These are phyloP conservation scores for Aspergillus ustus DNA, from an alignment of 2,329 filamentous ascomycete genomes.

Conservation along the genomic window DNA sequence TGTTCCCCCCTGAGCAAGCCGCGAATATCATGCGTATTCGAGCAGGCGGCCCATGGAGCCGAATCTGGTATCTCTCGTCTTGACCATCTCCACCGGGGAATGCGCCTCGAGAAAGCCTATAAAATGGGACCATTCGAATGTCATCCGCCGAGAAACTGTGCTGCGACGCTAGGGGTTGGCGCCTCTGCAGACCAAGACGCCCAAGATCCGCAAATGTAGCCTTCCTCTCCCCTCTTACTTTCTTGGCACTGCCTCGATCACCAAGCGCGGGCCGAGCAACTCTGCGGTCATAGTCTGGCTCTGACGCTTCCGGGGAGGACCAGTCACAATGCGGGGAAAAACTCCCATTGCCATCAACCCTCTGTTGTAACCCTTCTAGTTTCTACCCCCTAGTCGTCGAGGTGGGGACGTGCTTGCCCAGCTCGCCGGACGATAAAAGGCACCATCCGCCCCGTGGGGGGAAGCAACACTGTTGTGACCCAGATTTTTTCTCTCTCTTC, in stretches of 20 bases:
- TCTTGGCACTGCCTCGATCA: constrained; percentile 2
- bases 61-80: neutral
- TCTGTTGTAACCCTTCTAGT: constrained; percentile 1
- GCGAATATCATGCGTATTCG: neutral
- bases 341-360: neutral
- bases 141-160: neutral
- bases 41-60: neutral
- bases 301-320: neutral
- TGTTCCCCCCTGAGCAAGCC: neutral
- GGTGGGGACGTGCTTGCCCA: neutral
- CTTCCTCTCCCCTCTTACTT: neutral
- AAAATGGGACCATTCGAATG: neutral
- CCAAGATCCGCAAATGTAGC: constrained; percentile 2
- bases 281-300: neutral
- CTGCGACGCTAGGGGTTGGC: constrained; percentile 2
- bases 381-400: neutral
- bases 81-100: neutral
- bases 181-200: constrained; percentile 2
- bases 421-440: constrained; percentile 1
- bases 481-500: neutral
- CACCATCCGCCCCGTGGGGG: neutral
- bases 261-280: neutral
- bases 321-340: constrained; percentile 1
- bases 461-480: neutral
- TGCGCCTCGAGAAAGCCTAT: neutral